Base-by-base conservation (phyloP, 2,329 filamentous ascomycete species). In the Paecilomyces variotii region DNA sequence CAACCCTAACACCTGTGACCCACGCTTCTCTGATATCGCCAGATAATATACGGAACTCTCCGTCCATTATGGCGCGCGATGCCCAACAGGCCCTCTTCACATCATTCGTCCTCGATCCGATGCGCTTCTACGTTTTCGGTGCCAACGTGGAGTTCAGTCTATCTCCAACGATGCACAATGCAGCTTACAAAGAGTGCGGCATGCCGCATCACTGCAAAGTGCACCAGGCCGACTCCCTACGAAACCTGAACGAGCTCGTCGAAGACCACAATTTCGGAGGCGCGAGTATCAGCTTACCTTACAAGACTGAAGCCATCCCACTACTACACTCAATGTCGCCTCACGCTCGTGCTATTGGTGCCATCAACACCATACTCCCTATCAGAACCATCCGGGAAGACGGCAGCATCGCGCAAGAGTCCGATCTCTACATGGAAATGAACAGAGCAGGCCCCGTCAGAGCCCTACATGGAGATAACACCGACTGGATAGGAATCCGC, bases 151-250 rank as follows among this genome's bases (percentile, higher is more conserved):
- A 80, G 55, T 89, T 89, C 74, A 90, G 86, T 68, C 71, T 91
- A 58, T 91, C 88, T 0, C 88, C 89, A 0, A 85, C 86, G 5
- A 91, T 91, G 87, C 88, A 92, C 70, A 89, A 86, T 57, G 80
- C 86, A 4, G 88, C 88, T 0, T 84, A 89, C 59, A 77, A 80
- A 56, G 82, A 80, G 26, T 84, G 84, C 63, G 88, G 88, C 0
- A 84, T 91, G 69, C 85, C 84, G 0, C 88, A 91, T 64, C 72
- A 79, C 4, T 91, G 90, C 67, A 74, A 78, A n/a, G 84, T 84
- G 1, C 80, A 84, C 58, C 86, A 88, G 55, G 85, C 85, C 4
- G 74, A 79, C 19, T 84, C 83, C 0, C 70, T 91, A 10, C 81
- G 83, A 39, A 83, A 84, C 10, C 76, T 91, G n/a, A 81, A 82